Conservation (phyloP, 441 rosid genomes). For the Adansonia grandidieri region DNA sequence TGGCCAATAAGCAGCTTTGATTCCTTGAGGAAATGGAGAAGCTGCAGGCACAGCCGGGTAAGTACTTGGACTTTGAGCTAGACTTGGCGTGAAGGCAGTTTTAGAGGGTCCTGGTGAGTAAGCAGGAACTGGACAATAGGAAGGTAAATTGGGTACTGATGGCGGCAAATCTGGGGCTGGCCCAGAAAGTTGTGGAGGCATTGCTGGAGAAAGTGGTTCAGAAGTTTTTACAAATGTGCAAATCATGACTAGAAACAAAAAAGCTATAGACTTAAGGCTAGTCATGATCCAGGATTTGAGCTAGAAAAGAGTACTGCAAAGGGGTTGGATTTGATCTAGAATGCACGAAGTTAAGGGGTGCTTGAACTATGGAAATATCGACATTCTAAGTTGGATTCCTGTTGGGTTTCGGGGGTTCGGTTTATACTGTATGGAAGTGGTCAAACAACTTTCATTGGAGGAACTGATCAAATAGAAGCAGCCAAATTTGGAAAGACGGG, state of each 20-base stretch:
- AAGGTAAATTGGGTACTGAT: too few species aligned
- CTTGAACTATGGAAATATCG: conserved; percentile 10
- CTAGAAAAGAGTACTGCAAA: background rate
- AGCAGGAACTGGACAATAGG: too few species aligned
- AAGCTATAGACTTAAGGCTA: background rate
- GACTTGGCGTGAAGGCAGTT: background rate
- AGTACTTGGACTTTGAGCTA: background rate
- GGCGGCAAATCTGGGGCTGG: background rate
- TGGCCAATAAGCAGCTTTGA: conserved; percentile 60
- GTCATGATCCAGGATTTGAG: conserved; percentile 25
- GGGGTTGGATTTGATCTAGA: background rate
- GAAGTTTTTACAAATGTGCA: background rate
- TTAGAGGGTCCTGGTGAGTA: background rate
- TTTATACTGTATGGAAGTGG: background rate
- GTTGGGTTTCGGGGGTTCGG: conserved; percentile 2
- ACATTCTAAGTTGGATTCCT: background rate
- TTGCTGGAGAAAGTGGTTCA: background rate
- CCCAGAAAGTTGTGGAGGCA: background rate
- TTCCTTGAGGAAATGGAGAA: conserved; percentile 17
- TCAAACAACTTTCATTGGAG: conserved; percentile 3
- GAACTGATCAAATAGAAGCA: background rate
- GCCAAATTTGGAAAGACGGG: background rate
- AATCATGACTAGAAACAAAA: conserved; percentile 11
- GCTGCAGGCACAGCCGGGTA: conserved; percentile 8
- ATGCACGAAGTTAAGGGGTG: background rate